Base-by-base conservation (phyloP, 306 rosid species). In the Clitoria ternatea region DNA sequence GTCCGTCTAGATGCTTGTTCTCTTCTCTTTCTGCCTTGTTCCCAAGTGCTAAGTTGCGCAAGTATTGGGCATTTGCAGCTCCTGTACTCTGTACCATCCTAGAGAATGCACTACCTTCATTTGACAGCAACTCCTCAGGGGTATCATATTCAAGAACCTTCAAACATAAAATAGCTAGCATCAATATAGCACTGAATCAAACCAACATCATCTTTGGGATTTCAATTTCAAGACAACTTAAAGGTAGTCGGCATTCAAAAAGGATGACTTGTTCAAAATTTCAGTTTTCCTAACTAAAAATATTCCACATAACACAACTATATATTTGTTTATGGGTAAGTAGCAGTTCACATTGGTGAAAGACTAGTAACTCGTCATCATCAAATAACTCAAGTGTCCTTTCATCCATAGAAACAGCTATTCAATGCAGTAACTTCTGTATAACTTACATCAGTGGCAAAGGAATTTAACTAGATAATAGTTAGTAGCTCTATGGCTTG, bases 1-100 rank as follows among this genome's bases (percentile, higher is more conserved):
- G 83, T 49, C 79, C 88, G 59, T 78, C 83, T 12, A 68, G 59
- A 50, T 69, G 69, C 74, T 26, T 57, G 18, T 17, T 61, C 59
- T 73, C 81, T 33, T 72, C 84, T 71, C 74, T 49, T 80, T 71
- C 72, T 6, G 74, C 17, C 26, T 59, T 83, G 69, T 80, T 37
- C 66, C 89, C 69, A 10, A 85, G 73, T 27, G 73, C 95, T 69
- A 89, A 81, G 80, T 88, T 60, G 33, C 90, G 80, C 14, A 94
- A 73, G 78, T 88, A 94, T 57, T 90, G 82, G 42, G 97, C 97
- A 79, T 94, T 94, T 42, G 97, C 87, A 30, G 87, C 81, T 62
- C 98, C 98, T 23, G 98, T 94, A 67, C 98, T 94, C 59, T 82
- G 86, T 56, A 94, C 88, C 96, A 94, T 94, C 82, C 77, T 85